Percentiles rank a stretch among this genome's conserved stretches.
Evolutionary conservation across 2,329 filamentous ascomycete species (phyloP).

Genomic region (Thelonectria olida): DNA sequence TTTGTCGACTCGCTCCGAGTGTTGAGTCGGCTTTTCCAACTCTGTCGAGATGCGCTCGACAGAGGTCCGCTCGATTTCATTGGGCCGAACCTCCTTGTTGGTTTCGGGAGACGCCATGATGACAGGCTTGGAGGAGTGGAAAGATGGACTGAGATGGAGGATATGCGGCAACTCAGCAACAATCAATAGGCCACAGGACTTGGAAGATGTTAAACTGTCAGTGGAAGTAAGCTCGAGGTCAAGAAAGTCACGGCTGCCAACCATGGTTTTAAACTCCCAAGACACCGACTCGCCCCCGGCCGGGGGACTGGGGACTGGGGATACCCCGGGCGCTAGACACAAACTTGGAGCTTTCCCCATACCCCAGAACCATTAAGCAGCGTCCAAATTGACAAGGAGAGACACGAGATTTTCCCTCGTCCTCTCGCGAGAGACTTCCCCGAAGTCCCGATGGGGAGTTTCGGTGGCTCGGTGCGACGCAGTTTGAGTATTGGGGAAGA

Average conservation of each 20-base stretch:
- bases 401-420: background rate
- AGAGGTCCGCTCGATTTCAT: constrained; percentile 25
- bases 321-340: background rate
- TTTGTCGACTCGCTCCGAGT: constrained; percentile 66
- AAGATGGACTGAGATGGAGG: background rate
- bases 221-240: background rate
- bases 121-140: background rate
- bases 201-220: background rate
- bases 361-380: constrained; percentile 10
- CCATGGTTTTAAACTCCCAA: constrained; percentile 11
- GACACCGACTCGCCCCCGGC: background rate
- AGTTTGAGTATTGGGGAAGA: background rate
- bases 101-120: constrained; percentile 19
- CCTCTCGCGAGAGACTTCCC: constrained; percentile 13
- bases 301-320: constrained; percentile 5
- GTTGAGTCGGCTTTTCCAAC: constrained; percentile 54
- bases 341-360: constrained; percentile 15
- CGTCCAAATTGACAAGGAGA: background rate
- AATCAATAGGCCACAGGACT: no score
- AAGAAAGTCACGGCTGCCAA: background rate
- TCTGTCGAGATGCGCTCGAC: constrained; percentile 40
- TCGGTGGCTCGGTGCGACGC: background rate
- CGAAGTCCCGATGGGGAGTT: constrained; percentile 2
- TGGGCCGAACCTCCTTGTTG: constrained; percentile 5
- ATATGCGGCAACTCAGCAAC: background rate